Percentiles rank a stretch among this genome's conserved stretches.
Evolutionary conservation across 139 green algal species (phyloP).

Genomic region (Penium margaritaceum): DNA sequence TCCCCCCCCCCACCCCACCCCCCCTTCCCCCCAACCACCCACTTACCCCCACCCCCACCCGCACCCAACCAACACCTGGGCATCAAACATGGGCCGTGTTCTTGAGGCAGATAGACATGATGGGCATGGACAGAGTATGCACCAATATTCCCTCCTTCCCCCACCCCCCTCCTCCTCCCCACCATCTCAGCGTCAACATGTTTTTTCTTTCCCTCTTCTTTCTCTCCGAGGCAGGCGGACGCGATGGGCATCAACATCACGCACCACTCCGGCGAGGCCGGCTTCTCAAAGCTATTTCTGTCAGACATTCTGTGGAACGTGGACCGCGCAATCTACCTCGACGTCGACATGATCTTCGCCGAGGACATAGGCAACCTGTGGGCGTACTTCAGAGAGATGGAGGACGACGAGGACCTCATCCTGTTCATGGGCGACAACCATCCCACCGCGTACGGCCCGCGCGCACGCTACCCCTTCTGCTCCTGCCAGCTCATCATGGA

Average conservation of each 20-base stretch:
- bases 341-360: slow-evolving; percentile 37
- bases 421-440: slow-evolving; percentile 42
- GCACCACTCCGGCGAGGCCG: slow-evolving; percentile 34
- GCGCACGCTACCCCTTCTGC: slow-evolving; percentile 31
- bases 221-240: slow-evolving; percentile 18
- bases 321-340: slow-evolving; percentile 33
- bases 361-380: slow-evolving; percentile 29
- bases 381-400: slow-evolving; percentile 36
- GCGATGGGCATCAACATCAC: slow-evolving; percentile 33
- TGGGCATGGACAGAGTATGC: not conserved
- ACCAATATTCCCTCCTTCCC: not conserved
- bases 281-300: slow-evolving; percentile 35
- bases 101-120: no score
- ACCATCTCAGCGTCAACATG: no score
- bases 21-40: no score
- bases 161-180: not conserved
- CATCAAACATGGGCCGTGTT: no score
- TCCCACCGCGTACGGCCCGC: slow-evolving; percentile 21
- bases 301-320: slow-evolving; percentile 39
- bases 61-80: no score
- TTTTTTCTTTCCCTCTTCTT: no score
- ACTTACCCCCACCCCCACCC: no score
- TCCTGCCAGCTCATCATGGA: slow-evolving; percentile 42
- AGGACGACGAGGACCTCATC: slow-evolving; percentile 31
- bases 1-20: no score